phyloP scores from a whole-genome alignment of 2,329 filamentous ascomycete species.

The Neopestalotiopsis clavispora region DNA sequence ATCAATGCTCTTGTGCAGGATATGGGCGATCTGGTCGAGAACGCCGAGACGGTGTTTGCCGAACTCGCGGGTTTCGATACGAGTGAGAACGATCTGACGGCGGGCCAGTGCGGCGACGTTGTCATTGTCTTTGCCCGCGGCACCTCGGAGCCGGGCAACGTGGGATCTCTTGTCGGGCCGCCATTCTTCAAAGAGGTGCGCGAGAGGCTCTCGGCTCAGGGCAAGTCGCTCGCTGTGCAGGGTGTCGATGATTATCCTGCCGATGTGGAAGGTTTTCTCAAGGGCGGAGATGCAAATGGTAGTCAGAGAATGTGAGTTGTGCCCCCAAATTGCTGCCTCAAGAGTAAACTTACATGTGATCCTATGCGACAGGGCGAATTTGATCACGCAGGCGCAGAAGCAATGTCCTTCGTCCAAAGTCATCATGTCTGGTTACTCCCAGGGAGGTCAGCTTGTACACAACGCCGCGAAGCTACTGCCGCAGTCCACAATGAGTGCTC shows the following conservation, averaged over 20 bases:
- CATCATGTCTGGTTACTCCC: constrained; percentile 15
- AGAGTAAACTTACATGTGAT: too few species aligned
- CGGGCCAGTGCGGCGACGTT: constrained; percentile 17
- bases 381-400: constrained; percentile 5
- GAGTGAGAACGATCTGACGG: constrained; percentile 15
- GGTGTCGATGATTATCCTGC: constrained; percentile 18
- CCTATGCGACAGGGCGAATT: background rate
- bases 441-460: constrained; percentile 13
- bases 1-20: constrained; percentile 5
- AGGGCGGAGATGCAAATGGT: constrained; percentile 15
- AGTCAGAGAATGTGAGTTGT: constrained; percentile 18
- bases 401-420: constrained; percentile 11
- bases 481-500: background rate
- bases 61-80: constrained; percentile 11
- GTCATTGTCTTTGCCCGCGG: constrained; percentile 20
- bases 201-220: background rate
- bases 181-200: constrained; percentile 16
- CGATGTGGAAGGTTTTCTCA: constrained; percentile 9
- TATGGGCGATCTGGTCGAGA: background rate
- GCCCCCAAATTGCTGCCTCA: too few species aligned
- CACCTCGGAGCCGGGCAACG: constrained; percentile 20
- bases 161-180: constrained; percentile 18
- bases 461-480: constrained; percentile 1
- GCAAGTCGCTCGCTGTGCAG: constrained; percentile 13
- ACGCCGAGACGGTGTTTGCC: constrained; percentile 12